phyloP scores from a whole-genome alignment of 495 filamentous ascomycete genomes.

The Zalerion maritima region DNA sequence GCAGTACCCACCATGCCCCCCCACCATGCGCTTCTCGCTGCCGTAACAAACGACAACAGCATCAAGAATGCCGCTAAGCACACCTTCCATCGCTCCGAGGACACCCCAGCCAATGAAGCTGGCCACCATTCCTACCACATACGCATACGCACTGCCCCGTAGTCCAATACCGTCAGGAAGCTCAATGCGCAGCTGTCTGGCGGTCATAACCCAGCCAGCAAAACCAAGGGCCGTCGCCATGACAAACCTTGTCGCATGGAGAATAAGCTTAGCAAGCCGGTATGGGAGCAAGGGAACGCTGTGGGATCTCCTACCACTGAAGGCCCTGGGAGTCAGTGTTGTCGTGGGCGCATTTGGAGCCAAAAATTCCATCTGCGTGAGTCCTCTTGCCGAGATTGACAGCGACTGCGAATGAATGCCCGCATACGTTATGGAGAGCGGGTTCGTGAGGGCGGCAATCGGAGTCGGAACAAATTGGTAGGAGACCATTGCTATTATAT shows the following conservation, averaged over 20 bases:
- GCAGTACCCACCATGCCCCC: conserved; percentile 62
- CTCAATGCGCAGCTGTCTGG: conserved; percentile 47
- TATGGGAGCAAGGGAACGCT: conserved; percentile 47
- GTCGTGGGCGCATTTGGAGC: conserved; percentile 42
- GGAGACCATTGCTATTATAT: conserved; percentile 36
- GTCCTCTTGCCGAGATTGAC: conserved; percentile 53
- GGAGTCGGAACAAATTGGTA: conserved; percentile 75
- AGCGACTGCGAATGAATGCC: conserved; percentile 86
- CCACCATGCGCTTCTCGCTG: conserved; percentile 60
- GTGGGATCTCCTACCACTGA: conserved; percentile 33
- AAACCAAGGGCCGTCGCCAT: conserved; percentile 83
- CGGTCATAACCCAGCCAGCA: conserved; percentile 93
- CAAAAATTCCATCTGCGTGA: conserved; percentile 66
- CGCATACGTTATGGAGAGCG: conserved; percentile 79
- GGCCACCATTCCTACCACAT: conserved; percentile 82
- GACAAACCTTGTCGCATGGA: conserved; percentile 78
- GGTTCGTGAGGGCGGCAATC: conserved; percentile 72
- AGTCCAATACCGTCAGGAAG: conserved; percentile 34
- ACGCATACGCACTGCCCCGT: conserved; percentile 84
- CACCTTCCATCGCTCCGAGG: conserved; percentile 87
- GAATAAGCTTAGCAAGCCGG: conserved; percentile 75
- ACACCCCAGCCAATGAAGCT: conserved; percentile 91
- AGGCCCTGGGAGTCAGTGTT: conserved; percentile 43
- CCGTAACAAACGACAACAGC: conserved; percentile 87
- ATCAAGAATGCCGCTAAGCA: conserved; percentile 83